A percentile compares a stretch with the other conserved stretches of the same genome.
These are phyloP conservation scores for Saprolegnia diclina DNA, from an alignment of 352 stramenopile species.

Conservation along the genomic window DNA sequence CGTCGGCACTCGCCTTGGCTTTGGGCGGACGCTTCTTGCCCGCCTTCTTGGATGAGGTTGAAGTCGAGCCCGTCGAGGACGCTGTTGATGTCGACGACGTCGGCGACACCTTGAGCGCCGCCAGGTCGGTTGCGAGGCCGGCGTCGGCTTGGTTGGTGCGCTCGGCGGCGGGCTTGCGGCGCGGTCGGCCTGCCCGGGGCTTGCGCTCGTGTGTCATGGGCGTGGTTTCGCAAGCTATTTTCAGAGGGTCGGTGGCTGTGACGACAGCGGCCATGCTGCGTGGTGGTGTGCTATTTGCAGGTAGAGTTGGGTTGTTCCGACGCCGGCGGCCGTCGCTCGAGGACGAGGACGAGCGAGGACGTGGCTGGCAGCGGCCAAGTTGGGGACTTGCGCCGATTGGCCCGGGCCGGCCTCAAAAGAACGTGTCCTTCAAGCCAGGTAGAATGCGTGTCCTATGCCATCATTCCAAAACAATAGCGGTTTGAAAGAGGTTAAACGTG, in stretches of 20 bases:
- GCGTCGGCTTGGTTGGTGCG: not conserved
- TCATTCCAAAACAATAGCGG: no score
- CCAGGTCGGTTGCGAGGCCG: not conserved
- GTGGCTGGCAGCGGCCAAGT: not conserved
- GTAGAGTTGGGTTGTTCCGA: not conserved
- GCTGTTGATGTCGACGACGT: conserved; percentile 11
- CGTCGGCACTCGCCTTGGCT: not conserved
- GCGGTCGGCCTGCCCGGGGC: not conserved
- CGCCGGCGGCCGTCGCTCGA: not conserved
- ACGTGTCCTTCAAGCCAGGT: not conserved
- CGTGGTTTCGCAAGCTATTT: conserved; percentile 8
- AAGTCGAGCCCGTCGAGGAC: not conserved
- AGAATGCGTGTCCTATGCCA: not conserved
- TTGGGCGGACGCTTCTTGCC: not conserved
- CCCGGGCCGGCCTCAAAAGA: not conserved
- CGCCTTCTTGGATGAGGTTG: not conserved
- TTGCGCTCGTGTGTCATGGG: not conserved
- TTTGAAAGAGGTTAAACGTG: no score
- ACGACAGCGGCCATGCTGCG: not conserved
- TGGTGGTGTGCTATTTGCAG: not conserved
- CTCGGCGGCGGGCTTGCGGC: not conserved
- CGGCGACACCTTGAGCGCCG: conserved; percentile 8
- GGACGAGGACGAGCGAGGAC: conserved; percentile 2
- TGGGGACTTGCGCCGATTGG: not conserved
- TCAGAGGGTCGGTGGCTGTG: not conserved